Base-by-base conservation (phyloP, 371 early-diverging fungal species). In the Mucor lusitanicus region DNA sequence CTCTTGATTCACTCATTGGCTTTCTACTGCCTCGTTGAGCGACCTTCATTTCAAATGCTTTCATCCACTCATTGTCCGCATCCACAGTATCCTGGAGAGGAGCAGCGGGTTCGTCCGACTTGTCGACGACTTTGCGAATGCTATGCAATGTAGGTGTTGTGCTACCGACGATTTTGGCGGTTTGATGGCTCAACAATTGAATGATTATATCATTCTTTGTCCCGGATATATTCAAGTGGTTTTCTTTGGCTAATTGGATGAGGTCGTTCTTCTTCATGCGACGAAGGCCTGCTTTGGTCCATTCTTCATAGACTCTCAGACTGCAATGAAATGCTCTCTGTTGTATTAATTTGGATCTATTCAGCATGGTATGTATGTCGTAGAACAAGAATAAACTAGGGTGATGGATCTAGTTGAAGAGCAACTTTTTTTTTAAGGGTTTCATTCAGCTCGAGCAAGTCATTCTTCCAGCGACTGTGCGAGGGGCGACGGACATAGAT, bases 41-140 rank as follows among this genome's bases (percentile, higher is more conserved):
- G 1, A 76, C 65, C 27, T 72, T 75, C 46, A 63, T 68, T 15
- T 73, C 79, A 69, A 79, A 75, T 0, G 73, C 79, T 25, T 71
- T 63, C n/a, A 70, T 72, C 76, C 76, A 79, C 28, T 69, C 65
- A 19, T 40, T 13, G 64, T 75, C 66, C 9, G 65, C 35, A 5
- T 70, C 69, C 15, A 39, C 44, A 6, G 30, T 37, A 39, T 23
- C 28, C 32, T 60, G 13, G 6, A 6, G 7, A 33, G 37, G 8
- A 5, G 33, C 21, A 19, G 12, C n/a, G 5, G 23, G 3, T 9
- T 30, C 30, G 25, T 63, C 58, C 17, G 32, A 13, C 15, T 54
- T 39, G 6, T 57, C 23, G 12, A 39, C 25, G 3, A 30, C 40
- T 15, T 35, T 35, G 13, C 32, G 55, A 40, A 40, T 42, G 25